These are phyloP conservation scores for Talaromyces sp. DNA, from an alignment of 2,329 filamentous ascomycete genomes.

Conservation along the genomic window DNA sequence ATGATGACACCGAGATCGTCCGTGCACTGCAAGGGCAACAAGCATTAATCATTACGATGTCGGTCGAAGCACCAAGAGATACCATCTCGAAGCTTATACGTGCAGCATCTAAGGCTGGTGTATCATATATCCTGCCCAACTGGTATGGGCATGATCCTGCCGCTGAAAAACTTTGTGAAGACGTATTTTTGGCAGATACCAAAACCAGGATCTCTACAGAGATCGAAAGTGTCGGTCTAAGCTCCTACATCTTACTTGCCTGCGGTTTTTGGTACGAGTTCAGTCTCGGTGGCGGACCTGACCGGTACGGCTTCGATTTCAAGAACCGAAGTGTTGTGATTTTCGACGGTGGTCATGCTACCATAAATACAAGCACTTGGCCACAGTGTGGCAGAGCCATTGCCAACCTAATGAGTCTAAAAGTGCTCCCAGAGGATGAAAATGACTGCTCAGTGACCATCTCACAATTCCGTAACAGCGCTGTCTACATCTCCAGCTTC, in stretches of 20 bases:
- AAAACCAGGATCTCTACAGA: slow-evolving; percentile 15
- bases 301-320: slow-evolving; percentile 49
- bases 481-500: slow-evolving; percentile 54
- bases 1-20: slow-evolving; percentile 37
- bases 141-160: slow-evolving; percentile 31
- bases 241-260: slow-evolving; percentile 41
- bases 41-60: slow-evolving; percentile 54
- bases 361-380: slow-evolving; percentile 57
- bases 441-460: slow-evolving; percentile 37
- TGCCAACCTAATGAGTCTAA: slow-evolving; percentile 47
- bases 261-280: slow-evolving; percentile 54
- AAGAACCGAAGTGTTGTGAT: slow-evolving; percentile 39
- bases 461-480: slow-evolving; percentile 45
- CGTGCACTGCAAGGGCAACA: slow-evolving; percentile 51
- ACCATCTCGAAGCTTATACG: slow-evolving; percentile 45
- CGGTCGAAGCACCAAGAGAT: slow-evolving; percentile 40
- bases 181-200: slow-evolving; percentile 28
- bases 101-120: slow-evolving; percentile 52
- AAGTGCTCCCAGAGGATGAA: slow-evolving; percentile 37
- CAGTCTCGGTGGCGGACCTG: slow-evolving; percentile 36
- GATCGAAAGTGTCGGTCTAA: slow-evolving; percentile 39
- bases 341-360: slow-evolving; percentile 54
- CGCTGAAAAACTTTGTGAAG: slow-evolving; percentile 30
- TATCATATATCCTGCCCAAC: slow-evolving; percentile 55
- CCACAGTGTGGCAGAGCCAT: slow-evolving; percentile 52